phyloP scores from a whole-genome alignment of 768 basidiomycete genomes.

The Pisolithus microcarpus region DNA sequence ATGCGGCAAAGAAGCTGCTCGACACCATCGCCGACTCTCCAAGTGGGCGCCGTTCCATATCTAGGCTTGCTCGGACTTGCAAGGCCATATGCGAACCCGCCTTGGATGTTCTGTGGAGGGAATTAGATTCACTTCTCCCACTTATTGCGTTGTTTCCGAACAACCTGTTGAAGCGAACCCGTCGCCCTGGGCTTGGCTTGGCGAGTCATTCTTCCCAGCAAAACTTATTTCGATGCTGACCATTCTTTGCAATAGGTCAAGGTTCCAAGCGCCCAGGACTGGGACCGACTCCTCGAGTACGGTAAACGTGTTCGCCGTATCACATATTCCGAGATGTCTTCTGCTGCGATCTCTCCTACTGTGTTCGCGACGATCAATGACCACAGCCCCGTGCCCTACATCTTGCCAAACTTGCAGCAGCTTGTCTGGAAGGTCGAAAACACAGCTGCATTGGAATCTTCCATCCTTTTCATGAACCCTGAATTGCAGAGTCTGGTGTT shows the following conservation, averaged over 20 bases:
- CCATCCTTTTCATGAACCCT: constrained; percentile 59
- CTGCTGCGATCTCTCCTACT: constrained; percentile 54
- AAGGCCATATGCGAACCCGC: constrained; percentile 66
- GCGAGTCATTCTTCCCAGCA: constrained; percentile 35
- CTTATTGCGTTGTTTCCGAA: constrained; percentile 66
- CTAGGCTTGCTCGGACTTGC: constrained; percentile 70
- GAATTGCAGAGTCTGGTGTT: constrained; percentile 52
- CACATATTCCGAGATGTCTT: constrained; percentile 61
- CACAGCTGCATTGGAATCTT: constrained; percentile 56
- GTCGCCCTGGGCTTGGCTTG: constrained; percentile 69
- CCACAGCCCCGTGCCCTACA: constrained; percentile 51
- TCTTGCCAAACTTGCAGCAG: constrained; percentile 63
- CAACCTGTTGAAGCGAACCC: constrained; percentile 58
- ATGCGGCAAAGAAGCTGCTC: constrained; percentile 45
- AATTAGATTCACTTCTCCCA: constrained; percentile 68
- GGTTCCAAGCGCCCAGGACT: constrained; percentile 60
- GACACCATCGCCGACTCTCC: constrained; percentile 50
- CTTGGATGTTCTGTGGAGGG: constrained; percentile 68
- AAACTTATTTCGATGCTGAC: constrained; percentile 3
- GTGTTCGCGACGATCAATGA: constrained; percentile 65
- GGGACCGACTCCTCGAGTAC: constrained; percentile 59
- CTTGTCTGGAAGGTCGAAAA: constrained; percentile 71
- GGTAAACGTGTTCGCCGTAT: constrained; percentile 62
- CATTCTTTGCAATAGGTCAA: constrained; percentile 36
- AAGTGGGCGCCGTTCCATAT: constrained; percentile 59